Percentiles rank a stretch among this genome's conserved stretches.
Evolutionary conservation across 177 flowering plant genomes (phyloP).

Genomic region (Vitis hybrid): DNA sequence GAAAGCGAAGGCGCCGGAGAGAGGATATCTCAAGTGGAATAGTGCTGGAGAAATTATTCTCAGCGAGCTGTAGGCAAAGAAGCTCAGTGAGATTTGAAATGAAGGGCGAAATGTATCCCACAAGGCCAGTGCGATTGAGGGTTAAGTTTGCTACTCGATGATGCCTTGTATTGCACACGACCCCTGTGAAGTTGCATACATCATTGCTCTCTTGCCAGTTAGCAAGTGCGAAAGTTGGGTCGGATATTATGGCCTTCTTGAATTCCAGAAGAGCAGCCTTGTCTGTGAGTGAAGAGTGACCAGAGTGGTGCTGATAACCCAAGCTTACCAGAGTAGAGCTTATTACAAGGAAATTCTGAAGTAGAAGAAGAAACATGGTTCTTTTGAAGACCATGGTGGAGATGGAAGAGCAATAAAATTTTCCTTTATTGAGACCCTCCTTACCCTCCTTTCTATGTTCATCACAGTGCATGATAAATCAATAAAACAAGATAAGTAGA

Average conservation of each 20-base stretch:
- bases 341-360: constrained; percentile 21
- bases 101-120: constrained; percentile 39
- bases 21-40: constrained; percentile 46
- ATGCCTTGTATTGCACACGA: constrained; percentile 29
- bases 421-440: constrained; percentile 9
- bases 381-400: constrained; percentile 21
- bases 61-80: constrained; percentile 23
- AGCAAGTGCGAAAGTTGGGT: constrained; percentile 32
- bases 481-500: too few relatives aligned
- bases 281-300: constrained; percentile 28
- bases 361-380: constrained; percentile 22
- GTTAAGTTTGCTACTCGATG: constrained; percentile 41
- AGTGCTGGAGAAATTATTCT: constrained; percentile 34
- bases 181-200: constrained; percentile 60
- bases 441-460: background rate
- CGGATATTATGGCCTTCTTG: constrained; percentile 28
- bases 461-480: too few relatives aligned
- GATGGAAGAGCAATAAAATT: constrained; percentile 2
- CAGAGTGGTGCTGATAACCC: constrained; percentile 17
- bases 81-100: constrained; percentile 56
- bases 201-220: constrained; percentile 38
- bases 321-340: constrained; percentile 1
- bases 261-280: constrained; percentile 46
- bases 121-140: constrained; percentile 24
- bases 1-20: constrained; percentile 30